Conservation (phyloP, 805 yeast genomes). For the Yarrowia sp. region DNA sequence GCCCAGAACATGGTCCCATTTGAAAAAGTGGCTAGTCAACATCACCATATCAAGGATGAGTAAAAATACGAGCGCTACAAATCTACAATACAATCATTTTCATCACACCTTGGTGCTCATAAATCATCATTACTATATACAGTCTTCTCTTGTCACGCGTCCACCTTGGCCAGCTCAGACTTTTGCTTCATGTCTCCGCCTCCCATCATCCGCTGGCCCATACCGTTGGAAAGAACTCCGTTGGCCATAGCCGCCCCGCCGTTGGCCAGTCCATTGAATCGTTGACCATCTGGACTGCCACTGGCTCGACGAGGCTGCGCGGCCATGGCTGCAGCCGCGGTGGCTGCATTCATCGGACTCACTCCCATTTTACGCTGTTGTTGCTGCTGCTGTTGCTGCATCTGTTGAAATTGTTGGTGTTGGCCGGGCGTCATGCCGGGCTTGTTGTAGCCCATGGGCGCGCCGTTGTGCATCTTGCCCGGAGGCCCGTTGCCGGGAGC, state of each 20-base stretch:
- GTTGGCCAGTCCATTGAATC: conserved; percentile 20
- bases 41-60: no score
- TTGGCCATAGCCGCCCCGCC: conserved; percentile 8
- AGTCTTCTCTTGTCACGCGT: conserved; percentile 19
- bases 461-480: conserved; percentile 17
- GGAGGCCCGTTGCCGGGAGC: conserved; percentile 18
- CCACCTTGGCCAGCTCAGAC: conserved; percentile 25
- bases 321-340: conserved; percentile 11
- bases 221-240: conserved; percentile 18
- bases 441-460: conserved; percentile 8
- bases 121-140: conserved; percentile 26
- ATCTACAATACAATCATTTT: neutral
- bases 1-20: no score
- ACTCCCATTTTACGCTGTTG: conserved; percentile 26
- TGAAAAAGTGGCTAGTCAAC: no score
- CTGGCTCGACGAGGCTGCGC: conserved; percentile 14
- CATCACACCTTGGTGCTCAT: neutral
- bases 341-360: conserved; percentile 11
- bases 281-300: conserved; percentile 13
- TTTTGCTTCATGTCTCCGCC: conserved; percentile 25
- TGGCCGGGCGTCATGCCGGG: conserved; percentile 23
- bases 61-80: neutral
- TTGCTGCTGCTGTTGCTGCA: conserved; percentile 22
- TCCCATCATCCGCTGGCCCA: conserved; percentile 25
- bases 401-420: conserved; percentile 19